Percentiles rank a stretch among this genome's conserved stretches.
These are phyloP conservation scores for Asterella californica DNA, from an alignment of 225 moss, liverwort and hornwort genomes.

Conservation along the genomic window DNA sequence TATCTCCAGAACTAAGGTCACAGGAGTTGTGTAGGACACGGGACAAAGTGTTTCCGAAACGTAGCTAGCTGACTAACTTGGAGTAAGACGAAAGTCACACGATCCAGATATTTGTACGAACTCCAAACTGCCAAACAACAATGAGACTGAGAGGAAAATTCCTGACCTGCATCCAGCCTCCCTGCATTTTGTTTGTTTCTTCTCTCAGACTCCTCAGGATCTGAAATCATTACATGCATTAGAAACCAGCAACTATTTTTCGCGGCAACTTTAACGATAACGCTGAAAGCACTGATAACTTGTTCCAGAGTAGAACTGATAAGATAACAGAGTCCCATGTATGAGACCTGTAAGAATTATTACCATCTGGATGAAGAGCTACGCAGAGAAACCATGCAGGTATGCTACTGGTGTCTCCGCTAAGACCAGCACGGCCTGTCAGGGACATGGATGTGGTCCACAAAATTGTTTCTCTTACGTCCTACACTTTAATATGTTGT, in stretches of 20 bases:
- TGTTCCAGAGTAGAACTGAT: no score
- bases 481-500: background rate
- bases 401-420: background rate
- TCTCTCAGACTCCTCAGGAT: constrained; percentile 74
- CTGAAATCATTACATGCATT: constrained; percentile 30
- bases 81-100: background rate
- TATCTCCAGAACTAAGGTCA: no score
- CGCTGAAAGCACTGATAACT: background rate
- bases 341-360: background rate
- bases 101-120: background rate
- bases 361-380: background rate
- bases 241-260: background rate
- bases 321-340: background rate
- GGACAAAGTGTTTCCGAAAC: no score
- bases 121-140: background rate
- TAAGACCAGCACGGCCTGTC: background rate
- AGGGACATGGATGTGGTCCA: background rate
- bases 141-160: background rate
- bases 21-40: no score
- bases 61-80: background rate
- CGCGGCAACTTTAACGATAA: background rate
- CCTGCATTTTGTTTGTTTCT: constrained; percentile 62
- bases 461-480: background rate
- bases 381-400: background rate
- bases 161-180: constrained; percentile 71